phyloP scores from a whole-genome alignment of 139 green algal species.

The Picochlorum costavermella region DNA sequence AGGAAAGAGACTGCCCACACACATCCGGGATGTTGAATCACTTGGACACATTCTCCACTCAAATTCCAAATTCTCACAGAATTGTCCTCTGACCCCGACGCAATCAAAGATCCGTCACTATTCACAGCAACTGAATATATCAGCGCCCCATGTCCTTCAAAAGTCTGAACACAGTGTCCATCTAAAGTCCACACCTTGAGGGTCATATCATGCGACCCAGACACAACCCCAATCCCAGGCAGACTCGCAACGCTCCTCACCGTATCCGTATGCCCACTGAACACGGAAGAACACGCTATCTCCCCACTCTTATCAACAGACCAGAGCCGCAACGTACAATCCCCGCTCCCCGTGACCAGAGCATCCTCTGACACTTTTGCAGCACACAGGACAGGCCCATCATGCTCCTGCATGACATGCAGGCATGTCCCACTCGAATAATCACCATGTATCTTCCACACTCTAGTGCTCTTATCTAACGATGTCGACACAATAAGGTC shows the following conservation, averaged over 20 bases:
- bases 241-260: slow-evolving; percentile 69
- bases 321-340: slow-evolving; percentile 55
- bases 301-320: slow-evolving; percentile 4
- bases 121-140: slow-evolving; percentile 62
- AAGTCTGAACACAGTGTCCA: slow-evolving; percentile 47
- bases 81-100: slow-evolving; percentile 82
- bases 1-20: slow-evolving; percentile 84
- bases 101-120: slow-evolving; percentile 30
- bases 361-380: slow-evolving; percentile 45
- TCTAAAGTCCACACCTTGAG: slow-evolving; percentile 49
- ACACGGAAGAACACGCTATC: slow-evolving; percentile 41
- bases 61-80: slow-evolving; percentile 63
- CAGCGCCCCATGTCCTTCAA: slow-evolving; percentile 79
- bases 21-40: slow-evolving; percentile 73
- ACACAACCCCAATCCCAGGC: slow-evolving; percentile 72
- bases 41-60: slow-evolving; percentile 43
- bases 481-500: slow-evolving; percentile 67
- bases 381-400: slow-evolving; percentile 67
- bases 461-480: slow-evolving; percentile 70
- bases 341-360: slow-evolving; percentile 66
- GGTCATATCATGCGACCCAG: slow-evolving; percentile 83
- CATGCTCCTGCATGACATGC: slow-evolving; percentile 56
- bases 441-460: slow-evolving; percentile 48
- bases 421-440: slow-evolving; percentile 25
- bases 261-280: slow-evolving; percentile 72